phyloP scores from a whole-genome alignment of 345 rosid species.

The Pistacia vera region DNA sequence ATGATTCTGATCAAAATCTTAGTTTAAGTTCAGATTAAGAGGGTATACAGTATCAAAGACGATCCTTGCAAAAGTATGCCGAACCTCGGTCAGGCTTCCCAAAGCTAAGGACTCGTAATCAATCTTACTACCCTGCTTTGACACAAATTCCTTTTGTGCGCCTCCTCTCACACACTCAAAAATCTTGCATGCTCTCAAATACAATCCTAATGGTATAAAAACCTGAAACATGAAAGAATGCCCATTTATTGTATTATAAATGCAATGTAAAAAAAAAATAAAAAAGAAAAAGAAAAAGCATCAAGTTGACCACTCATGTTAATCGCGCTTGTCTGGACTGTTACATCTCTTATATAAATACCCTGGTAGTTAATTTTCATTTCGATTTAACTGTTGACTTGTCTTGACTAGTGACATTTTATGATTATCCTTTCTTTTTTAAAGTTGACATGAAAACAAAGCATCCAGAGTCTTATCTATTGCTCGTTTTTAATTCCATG shows the following conservation, averaged over 20 bases:
- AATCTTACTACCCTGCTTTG: constrained; percentile 61
- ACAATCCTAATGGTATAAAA: constrained; percentile 57
- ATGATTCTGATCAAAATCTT: not conserved
- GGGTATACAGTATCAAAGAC: constrained; percentile 88
- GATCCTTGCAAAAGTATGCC: constrained; percentile 79
- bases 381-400: no score
- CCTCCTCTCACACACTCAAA: constrained; percentile 61
- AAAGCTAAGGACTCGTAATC: constrained; percentile 51
- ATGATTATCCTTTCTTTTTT: not conserved
- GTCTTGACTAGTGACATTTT: not conserved
- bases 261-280: not conserved
- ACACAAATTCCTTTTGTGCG: constrained; percentile 33
- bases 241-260: no score
- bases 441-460: no score
- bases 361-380: no score
- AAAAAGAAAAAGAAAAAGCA: not conserved
- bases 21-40: constrained; percentile 18
- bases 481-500: not conserved
- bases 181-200: constrained; percentile 44
- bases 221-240: constrained; percentile 45
- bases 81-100: constrained; percentile 56
- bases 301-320: no score
- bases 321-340: no score
- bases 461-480: not conserved
- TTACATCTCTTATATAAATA: no score